Conservation (phyloP, 352 stramenopile genomes). For the Stramenopiles sp. region DNA sequence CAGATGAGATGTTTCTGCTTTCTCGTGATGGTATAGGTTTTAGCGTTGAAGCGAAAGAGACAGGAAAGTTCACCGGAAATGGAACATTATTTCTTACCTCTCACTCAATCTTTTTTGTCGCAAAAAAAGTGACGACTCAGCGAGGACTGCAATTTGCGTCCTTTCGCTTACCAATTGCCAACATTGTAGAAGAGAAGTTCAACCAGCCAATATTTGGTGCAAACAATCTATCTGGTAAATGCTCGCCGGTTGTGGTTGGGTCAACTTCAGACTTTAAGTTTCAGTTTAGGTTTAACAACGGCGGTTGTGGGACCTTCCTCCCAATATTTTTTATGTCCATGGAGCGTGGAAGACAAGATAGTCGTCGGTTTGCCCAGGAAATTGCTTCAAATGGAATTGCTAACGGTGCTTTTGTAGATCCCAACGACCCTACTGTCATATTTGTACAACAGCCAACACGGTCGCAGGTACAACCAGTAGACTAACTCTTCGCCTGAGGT, state of each 20-base stretch:
- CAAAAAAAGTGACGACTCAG: not conserved
- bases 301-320: constrained; percentile 49
- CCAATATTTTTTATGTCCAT: constrained; percentile 51
- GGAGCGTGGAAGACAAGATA: constrained; percentile 43
- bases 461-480: too few relatives aligned
- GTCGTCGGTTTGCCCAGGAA: constrained; percentile 27
- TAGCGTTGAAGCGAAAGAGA: not conserved
- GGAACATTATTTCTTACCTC: constrained; percentile 10
- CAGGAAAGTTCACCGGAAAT: not conserved
- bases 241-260: constrained; percentile 30
- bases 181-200: constrained; percentile 62
- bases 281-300: constrained; percentile 58
- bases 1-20: not conserved
- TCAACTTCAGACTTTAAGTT: constrained; percentile 30
- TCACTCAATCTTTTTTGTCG: constrained; percentile 12
- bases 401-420: constrained; percentile 58
- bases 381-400: constrained; percentile 34
- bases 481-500: too few relatives aligned
- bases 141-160: constrained; percentile 13
- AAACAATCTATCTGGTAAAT: constrained; percentile 53
- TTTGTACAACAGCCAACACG: not conserved
- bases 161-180: constrained; percentile 40
- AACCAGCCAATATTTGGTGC: constrained; percentile 65
- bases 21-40: not conserved
- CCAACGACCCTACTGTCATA: constrained; percentile 38